Conservation (phyloP, 1,284 basidiomycete genomes). For the Sanghuangporus sanghuang region DNA sequence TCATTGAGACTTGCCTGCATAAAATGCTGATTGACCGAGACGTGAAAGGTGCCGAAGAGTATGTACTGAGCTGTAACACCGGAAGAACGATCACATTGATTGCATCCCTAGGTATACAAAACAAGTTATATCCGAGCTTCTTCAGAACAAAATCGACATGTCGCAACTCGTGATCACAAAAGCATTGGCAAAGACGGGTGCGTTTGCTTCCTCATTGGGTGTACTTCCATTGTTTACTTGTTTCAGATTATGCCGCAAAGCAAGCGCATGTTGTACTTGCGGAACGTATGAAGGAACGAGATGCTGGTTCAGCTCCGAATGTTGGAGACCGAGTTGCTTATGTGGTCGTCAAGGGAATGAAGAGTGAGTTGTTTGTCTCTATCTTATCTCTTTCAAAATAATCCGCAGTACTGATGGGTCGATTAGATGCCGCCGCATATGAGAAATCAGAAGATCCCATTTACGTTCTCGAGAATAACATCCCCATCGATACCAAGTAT, state of each 20-base stretch:
- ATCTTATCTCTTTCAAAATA: neutral
- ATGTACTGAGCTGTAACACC: neutral
- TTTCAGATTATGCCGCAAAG: conserved; percentile 78
- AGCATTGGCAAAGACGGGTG: conserved; percentile 83
- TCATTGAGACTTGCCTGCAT: conserved; percentile 93
- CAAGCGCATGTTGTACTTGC: conserved; percentile 95
- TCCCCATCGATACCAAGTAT: conserved; percentile 95
- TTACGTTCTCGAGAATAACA: conserved; percentile 93
- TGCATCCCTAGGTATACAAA: conserved; percentile 72
- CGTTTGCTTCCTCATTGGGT: conserved; percentile 21
- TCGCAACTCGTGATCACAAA: conserved; percentile 98
- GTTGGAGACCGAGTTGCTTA: conserved; percentile 96
- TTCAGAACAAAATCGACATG: conserved; percentile 97
- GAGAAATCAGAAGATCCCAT: conserved; percentile 97
- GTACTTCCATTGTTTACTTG: neutral
- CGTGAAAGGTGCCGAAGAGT: conserved; percentile 89
- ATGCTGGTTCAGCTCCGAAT: conserved; percentile 89
- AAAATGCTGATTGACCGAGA: conserved; percentile 96
- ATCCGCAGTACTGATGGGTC: neutral
- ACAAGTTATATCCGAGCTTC: conserved; percentile 84
- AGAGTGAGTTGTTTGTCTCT: conserved; percentile 46
- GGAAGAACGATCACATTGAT: conserved; percentile 2
- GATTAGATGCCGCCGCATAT: conserved; percentile 87
- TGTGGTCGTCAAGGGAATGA: conserved; percentile 93
- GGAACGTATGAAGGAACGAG: conserved; percentile 90